These are phyloP conservation scores for Davidsoniella neocaledoniae DNA, from an alignment of 2,329 filamentous ascomycete species.

Conservation along the genomic window DNA sequence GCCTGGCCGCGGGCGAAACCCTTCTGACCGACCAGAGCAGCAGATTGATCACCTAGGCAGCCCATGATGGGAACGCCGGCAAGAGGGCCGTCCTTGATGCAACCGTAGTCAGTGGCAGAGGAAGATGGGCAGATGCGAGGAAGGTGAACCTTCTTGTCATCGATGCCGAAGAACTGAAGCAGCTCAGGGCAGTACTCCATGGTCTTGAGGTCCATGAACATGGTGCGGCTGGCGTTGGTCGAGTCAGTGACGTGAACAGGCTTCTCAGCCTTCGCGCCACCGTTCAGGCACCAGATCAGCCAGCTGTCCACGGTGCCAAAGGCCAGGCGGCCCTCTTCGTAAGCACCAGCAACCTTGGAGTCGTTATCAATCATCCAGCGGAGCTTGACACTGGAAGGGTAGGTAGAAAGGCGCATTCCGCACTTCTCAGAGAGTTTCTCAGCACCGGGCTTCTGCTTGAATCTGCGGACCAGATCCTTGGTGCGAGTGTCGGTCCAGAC, in stretches of 20 bases:
- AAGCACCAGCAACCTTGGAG: slow-evolving; percentile 50
- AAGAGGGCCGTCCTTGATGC: slow-evolving; percentile 45
- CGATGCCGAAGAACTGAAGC: slow-evolving; percentile 62
- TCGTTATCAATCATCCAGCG: slow-evolving; percentile 66
- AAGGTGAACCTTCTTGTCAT: slow-evolving; percentile 49
- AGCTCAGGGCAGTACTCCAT: slow-evolving; percentile 64
- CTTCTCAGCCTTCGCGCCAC: slow-evolving; percentile 37
- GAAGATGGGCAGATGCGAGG: slow-evolving; percentile 77
- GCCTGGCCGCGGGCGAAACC: slow-evolving; percentile 68
- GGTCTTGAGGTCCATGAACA: slow-evolving; percentile 83
- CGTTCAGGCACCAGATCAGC: slow-evolving; percentile 74
- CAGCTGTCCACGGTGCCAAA: slow-evolving; percentile 84
- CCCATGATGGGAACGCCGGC: slow-evolving; percentile 61
- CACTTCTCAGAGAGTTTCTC: slow-evolving; percentile 54
- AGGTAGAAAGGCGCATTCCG: slow-evolving; percentile 73
- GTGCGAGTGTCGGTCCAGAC: slow-evolving; percentile 85
- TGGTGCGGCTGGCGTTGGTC: slow-evolving; percentile 77
- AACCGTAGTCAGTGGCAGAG: slow-evolving; percentile 55
- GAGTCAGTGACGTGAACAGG: slow-evolving; percentile 67
- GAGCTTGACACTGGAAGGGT: slow-evolving; percentile 74
- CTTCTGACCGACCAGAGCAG: slow-evolving; percentile 70
- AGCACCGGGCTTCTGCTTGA: slow-evolving; percentile 50
- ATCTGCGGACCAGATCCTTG: slow-evolving; percentile 51
- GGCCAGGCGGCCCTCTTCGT: slow-evolving; percentile 57
- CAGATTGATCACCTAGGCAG: slow-evolving; percentile 74